Percentiles rank a stretch among this genome's conserved stretches.
These are phyloP conservation scores for Hypoxylon lienhwacheense DNA, from an alignment of 495 filamentous ascomycete species.

Conservation along the genomic window DNA sequence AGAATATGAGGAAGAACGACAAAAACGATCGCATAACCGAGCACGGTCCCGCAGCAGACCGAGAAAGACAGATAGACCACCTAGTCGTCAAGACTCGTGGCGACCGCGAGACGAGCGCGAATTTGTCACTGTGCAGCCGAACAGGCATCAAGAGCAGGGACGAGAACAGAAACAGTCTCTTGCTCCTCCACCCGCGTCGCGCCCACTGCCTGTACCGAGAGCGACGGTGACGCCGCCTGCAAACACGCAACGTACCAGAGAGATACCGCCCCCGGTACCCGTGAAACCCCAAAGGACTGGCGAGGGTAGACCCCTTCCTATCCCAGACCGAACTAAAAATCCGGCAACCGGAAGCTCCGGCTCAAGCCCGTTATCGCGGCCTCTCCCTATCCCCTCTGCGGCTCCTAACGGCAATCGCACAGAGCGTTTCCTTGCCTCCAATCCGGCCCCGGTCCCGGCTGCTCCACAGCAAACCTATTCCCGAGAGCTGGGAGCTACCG, in stretches of 20 bases:
- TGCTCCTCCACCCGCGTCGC: slow-evolving; percentile 51
- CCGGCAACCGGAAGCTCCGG: slow-evolving; percentile 28
- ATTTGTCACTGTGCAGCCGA: slow-evolving; percentile 71
- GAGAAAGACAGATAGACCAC: slow-evolving; percentile 53
- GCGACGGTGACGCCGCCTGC: slow-evolving; percentile 14
- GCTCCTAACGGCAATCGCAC: slow-evolving; percentile 44
- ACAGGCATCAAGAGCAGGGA: slow-evolving; percentile 55
- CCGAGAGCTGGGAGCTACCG: slow-evolving; percentile 57
- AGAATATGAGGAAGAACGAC: slow-evolving; percentile 79
- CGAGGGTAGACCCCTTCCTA: slow-evolving; percentile 40
- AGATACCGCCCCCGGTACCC: slow-evolving; percentile 34
- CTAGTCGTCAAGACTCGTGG: slow-evolving; percentile 65
- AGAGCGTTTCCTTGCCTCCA: slow-evolving; percentile 47
- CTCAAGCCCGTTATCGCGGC: slow-evolving; percentile 34
- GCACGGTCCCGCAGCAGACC: slow-evolving; percentile 46
- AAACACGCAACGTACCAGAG: slow-evolving; percentile 44
- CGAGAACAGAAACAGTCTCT: slow-evolving; percentile 19
- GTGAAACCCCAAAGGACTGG: slow-evolving; percentile 45
- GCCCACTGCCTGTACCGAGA: slow-evolving; percentile 33
- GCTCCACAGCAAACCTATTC: slow-evolving; percentile 55
- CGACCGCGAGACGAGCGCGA: slow-evolving; percentile 70
- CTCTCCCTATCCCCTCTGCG: slow-evolving; percentile 36
- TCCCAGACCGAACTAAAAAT: slow-evolving; percentile 36
- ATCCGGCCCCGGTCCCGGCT: slow-evolving; percentile 42
- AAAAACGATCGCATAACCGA: slow-evolving; percentile 54